phyloP scores from a whole-genome alignment of 2,329 filamentous ascomycete species.

The Sporothrix dimorphospora region DNA sequence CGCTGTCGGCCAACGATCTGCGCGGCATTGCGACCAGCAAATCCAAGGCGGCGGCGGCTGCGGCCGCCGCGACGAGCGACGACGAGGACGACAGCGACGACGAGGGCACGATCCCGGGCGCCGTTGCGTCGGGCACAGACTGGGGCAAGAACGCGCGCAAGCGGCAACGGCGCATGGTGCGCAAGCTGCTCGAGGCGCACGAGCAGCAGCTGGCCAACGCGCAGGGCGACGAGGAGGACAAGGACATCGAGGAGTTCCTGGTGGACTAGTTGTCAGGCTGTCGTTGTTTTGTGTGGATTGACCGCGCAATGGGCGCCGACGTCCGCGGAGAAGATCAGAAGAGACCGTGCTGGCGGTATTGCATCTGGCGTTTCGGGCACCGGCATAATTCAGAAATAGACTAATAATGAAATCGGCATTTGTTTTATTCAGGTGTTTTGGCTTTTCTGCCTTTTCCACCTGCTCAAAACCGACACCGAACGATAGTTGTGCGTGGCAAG shows the following conservation, averaged over 20 bases:
- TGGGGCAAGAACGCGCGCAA: constrained; percentile 74
- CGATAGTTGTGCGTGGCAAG: not conserved
- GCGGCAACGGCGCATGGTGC: constrained; percentile 68
- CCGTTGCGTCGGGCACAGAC: constrained; percentile 47
- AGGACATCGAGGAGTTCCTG: constrained; percentile 74
- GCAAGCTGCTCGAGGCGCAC: constrained; percentile 65
- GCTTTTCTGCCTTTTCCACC: no score
- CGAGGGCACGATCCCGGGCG: constrained; percentile 40
- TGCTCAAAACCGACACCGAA: not conserved
- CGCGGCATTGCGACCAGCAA: constrained; percentile 46
- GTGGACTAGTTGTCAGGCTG: constrained; percentile 51
- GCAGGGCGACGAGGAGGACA: constrained; percentile 68
- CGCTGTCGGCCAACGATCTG: constrained; percentile 65
- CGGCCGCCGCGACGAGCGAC: constrained; percentile 40
- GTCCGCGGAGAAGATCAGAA: not conserved
- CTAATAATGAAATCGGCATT: not conserved
- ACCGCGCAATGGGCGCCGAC: not conserved
- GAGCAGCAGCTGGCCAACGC: constrained; percentile 61
- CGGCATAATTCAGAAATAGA: constrained; percentile 10
- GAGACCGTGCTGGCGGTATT: not conserved
- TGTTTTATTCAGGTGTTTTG: not conserved
- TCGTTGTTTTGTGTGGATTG: no score
- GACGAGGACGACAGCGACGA: constrained; percentile 26
- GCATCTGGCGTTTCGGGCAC: constrained; percentile 13
- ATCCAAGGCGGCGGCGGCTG: constrained; percentile 48